A percentile compares a stretch with the other conserved stretches of the same genome.
Evolutionary conservation across 202 grass and related monocot genomes (phyloP).

Genomic region (Brachypodium distachyon): DNA sequence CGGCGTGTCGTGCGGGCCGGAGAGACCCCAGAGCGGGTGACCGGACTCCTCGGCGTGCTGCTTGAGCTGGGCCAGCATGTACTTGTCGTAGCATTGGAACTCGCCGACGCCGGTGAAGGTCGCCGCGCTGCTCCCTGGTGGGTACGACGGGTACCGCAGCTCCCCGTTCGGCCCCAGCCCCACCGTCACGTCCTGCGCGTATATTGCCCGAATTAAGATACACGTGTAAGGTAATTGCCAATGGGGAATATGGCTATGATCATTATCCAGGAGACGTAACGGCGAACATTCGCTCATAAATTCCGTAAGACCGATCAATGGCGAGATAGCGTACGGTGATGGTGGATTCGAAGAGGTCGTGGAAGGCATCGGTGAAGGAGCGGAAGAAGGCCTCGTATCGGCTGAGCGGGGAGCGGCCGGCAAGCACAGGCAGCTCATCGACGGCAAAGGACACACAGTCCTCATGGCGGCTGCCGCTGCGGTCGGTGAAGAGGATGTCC

Average conservation of each 20-base stretch:
- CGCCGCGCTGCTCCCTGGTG: slow-evolving; percentile 7
- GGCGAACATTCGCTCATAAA: too few relatives aligned
- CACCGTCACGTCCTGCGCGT: slow-evolving; percentile 76
- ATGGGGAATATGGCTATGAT: too few relatives aligned
- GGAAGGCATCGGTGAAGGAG: slow-evolving; percentile 50
- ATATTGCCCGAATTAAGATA: too few relatives aligned
- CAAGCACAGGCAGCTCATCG: slow-evolving; percentile 58
- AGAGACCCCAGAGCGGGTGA: slow-evolving; percentile 49
- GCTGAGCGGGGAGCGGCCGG: slow-evolving; percentile 51
- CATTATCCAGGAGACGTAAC: too few relatives aligned
- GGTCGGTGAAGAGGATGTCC: slow-evolving; percentile 69
- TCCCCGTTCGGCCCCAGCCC: slow-evolving; percentile 70
- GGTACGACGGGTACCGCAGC: slow-evolving; percentile 83
- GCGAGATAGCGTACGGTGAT: slow-evolving; percentile 37
- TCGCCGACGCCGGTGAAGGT: slow-evolving; percentile 60
- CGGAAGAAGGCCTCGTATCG: slow-evolving; percentile 58
- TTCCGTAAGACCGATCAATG: not conserved
- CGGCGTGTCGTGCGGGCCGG: slow-evolving; percentile 53
- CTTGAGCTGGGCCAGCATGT: slow-evolving; percentile 49
- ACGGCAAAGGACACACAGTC: slow-evolving; percentile 77
- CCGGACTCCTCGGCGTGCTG: slow-evolving; percentile 26
- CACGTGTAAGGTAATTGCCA: too few relatives aligned
- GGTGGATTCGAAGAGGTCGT: slow-evolving; percentile 55
- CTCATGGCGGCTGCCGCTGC: slow-evolving; percentile 13
- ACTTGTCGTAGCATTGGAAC: slow-evolving; percentile 88